These are phyloP conservation scores for Eucalyptus albens DNA, from an alignment of 345 rosid species.

Conservation along the genomic window DNA sequence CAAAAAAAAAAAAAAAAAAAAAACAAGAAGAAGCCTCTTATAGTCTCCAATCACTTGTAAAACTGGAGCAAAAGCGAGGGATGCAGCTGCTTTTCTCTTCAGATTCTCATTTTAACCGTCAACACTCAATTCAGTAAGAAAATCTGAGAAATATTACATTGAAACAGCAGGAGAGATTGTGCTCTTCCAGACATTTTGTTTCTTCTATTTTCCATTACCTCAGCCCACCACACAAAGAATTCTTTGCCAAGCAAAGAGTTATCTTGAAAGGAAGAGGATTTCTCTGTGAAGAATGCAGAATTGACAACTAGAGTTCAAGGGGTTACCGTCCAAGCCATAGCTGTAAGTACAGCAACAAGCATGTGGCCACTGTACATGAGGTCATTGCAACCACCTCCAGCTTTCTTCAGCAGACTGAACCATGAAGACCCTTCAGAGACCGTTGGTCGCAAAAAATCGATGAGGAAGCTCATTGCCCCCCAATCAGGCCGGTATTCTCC, in stretches of 20 bases:
- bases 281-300: background rate
- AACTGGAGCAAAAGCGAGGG: background rate
- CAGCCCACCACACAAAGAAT: background rate
- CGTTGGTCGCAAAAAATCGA: constrained; percentile 79
- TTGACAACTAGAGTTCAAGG: background rate
- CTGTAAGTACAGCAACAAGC: constrained; percentile 90
- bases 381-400: constrained; percentile 98
- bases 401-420: constrained; percentile 67
- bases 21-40: background rate
- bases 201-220: background rate
- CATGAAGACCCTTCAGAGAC: constrained; percentile 57
- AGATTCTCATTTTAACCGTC: background rate
- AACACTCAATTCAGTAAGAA: background rate
- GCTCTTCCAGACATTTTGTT: background rate
- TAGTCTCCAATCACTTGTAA: background rate
- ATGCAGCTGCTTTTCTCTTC: background rate
- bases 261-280: background rate
- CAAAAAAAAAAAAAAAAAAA: no score
- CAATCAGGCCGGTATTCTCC: constrained; percentile 64
- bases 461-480: constrained; percentile 79
- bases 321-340: constrained; percentile 97
- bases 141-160: background rate
- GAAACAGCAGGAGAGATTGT: background rate
- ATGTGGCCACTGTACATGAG: constrained; percentile 92
- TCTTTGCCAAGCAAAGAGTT: background rate